These are phyloP conservation scores for Fusarium sp. DNA, from an alignment of 2,329 filamentous ascomycete genomes.

Conservation along the genomic window DNA sequence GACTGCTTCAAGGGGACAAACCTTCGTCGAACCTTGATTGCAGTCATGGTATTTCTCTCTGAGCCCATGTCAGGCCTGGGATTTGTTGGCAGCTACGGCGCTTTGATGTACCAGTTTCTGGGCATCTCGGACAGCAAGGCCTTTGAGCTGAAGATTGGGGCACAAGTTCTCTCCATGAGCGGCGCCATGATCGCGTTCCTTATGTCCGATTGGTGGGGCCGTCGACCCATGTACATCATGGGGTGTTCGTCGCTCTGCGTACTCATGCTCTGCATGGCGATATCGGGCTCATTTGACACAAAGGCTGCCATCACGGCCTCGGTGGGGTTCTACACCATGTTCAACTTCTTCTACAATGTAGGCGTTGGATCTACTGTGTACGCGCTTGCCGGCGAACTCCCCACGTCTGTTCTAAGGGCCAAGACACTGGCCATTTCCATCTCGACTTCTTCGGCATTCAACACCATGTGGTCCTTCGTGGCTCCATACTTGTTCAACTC, in stretches of 20 bases:
- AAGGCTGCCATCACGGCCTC: conserved; percentile 41
- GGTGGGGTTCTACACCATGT: conserved; percentile 54
- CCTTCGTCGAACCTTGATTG: conserved; percentile 55
- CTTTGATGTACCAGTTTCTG: conserved; percentile 48
- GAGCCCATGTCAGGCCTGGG: conserved; percentile 59
- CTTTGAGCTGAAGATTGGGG: conserved; percentile 45
- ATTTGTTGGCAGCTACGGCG: conserved; percentile 57
- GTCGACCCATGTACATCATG: conserved; percentile 44
- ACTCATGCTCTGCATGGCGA: conserved; percentile 46
- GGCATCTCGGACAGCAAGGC: conserved; percentile 44
- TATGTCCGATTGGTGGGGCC: conserved; percentile 43
- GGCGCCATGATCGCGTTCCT: conserved; percentile 45
- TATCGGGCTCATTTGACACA: conserved; percentile 39
- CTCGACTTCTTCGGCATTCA: conserved; percentile 53
- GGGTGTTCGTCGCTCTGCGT: conserved; percentile 39
- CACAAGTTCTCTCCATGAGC: conserved; percentile 45
- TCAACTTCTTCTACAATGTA: conserved; percentile 55
- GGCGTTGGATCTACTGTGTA: conserved; percentile 56
- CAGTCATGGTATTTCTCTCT: conserved; percentile 55
- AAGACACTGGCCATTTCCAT: conserved; percentile 59
- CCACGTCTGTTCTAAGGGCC: conserved; percentile 56
- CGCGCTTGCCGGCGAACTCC: conserved; percentile 56
- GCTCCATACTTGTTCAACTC: conserved; percentile 59
- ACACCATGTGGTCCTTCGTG: conserved; percentile 57
- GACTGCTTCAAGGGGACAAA: conserved; percentile 59